Base-by-base conservation (phyloP, 441 rosid genomes). In the Hypseocharis bilobata region DNA sequence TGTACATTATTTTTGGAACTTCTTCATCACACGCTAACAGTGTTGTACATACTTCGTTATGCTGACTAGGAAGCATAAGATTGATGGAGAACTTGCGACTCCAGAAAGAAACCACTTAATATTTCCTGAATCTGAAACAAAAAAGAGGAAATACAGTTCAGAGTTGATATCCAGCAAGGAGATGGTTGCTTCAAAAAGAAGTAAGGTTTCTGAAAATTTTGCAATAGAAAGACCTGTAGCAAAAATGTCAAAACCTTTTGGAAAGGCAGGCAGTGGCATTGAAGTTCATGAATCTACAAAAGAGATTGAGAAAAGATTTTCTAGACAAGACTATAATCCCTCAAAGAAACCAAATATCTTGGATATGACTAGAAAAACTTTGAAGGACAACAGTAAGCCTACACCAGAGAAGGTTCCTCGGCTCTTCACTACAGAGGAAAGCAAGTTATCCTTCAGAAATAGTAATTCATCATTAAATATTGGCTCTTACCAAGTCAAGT, bases 101-200 rank as follows among this genome's bases (percentile, higher is more conserved):
- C 97, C 99, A 29, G 64, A 65, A 52, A 84, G 97, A 78, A 80
- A 85, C 74, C 96, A 86, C 74, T 67, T 91, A 66, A 76, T 63
- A 70, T 93, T 91, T 67, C 99, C 99, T 72, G 70, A 51, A 60
- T 56, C 62, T 26, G 66, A 61, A 56, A 70, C 51, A 64, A 74
- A 73, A 57, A 77, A 66, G 64, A 76, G 74, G 70, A 78, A 72
- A 71, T 70, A 51, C 70, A 62, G 70, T 51, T 40, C 64, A 47
- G 85, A 76, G 55, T 66, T 64, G 57, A 76, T 65, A 63, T 49
- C 70, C 52, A 71, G 67, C 65, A 77, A 66, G 68, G 83, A 66
- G 51, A 72, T 73, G 74, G 47, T 17, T 22, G 65, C 78, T 62
- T 66, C 67, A 47, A 76, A 68, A 64, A 78, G 70, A 65, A 74